These are phyloP conservation scores for Carex myosuroides DNA, from an alignment of 176 grass and related monocot species.

Conservation along the genomic window DNA sequence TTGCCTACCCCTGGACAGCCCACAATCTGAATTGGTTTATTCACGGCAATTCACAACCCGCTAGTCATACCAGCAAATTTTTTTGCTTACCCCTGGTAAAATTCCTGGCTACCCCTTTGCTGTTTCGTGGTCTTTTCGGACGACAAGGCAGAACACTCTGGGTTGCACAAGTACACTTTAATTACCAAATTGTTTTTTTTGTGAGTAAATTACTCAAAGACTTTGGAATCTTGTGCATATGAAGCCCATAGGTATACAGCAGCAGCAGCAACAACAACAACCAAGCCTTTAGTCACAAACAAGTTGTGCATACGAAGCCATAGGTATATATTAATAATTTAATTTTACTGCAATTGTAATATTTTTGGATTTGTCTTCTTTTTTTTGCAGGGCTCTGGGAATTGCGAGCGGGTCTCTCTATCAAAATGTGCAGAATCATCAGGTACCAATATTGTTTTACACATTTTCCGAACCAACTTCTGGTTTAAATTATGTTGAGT, in stretches of 20 bases:
- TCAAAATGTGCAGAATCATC: constrained; percentile 46
- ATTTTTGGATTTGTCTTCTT: neutral
- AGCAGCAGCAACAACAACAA: no score
- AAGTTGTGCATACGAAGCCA: neutral
- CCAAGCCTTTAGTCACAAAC: no score
- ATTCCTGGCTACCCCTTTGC: no score
- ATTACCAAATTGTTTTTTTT: neutral
- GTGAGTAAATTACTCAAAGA: neutral
- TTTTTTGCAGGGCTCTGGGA: constrained; percentile 38
- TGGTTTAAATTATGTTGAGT: constrained; percentile 8
- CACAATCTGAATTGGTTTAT: no score
- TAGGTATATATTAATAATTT: neutral
- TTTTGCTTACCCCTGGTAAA: no score
- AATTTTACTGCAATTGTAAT: neutral
- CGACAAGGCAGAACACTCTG: neutral
- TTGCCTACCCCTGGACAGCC: no score
- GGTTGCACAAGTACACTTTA: neutral
- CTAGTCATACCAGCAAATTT: no score
- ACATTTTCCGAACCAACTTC: neutral
- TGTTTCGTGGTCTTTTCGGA: neutral
- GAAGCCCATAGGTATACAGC: no score
- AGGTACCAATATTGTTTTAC: constrained; percentile 37
- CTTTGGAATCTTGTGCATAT: neutral
- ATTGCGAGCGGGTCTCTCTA: constrained; percentile 25
- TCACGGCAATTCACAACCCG: no score